Conservation (phyloP, 1,139 yeast species). For the Entelexis sorbosivorans region DNA sequence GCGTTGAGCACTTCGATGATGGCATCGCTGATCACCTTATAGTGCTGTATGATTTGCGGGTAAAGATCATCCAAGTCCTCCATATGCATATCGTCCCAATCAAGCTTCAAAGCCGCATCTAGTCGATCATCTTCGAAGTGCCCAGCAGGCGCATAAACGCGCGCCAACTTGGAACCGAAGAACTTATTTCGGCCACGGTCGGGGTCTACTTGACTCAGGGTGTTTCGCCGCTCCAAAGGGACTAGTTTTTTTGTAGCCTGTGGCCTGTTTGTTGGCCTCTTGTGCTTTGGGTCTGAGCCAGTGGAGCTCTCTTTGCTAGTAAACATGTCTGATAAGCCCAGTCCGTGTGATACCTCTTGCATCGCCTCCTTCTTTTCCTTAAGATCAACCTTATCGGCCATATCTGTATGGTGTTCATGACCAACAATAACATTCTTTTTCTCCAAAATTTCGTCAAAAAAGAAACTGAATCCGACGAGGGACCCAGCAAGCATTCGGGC, state of each 20-base stretch:
- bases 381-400: not conserved
- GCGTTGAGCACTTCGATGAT: not conserved
- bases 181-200: not conserved
- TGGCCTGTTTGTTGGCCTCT: too few species aligned
- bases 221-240: not conserved
- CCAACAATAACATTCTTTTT: not conserved
- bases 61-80: constrained; percentile 7
- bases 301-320: too few species aligned
- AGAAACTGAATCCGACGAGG: constrained; percentile 1
- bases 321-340: too few species aligned
- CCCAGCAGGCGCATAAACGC: constrained; percentile 7
- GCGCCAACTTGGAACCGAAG: constrained; percentile 1
- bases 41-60: not conserved
- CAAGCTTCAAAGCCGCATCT: not conserved
- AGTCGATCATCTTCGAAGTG: constrained; percentile 6
- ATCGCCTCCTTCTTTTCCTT: not conserved
- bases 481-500: not conserved
- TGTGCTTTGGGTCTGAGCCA: too few species aligned
- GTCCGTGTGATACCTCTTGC: too few species aligned
- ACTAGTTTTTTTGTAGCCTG: not conserved
- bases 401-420: not conserved
- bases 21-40: not conserved
- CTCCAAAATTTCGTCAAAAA: constrained; percentile 5
- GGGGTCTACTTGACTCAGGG: not conserved
- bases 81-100: not conserved